Evolutionary conservation across 2,329 filamentous ascomycete species (phyloP).

Genomic region (Talaromyces sp.): DNA sequence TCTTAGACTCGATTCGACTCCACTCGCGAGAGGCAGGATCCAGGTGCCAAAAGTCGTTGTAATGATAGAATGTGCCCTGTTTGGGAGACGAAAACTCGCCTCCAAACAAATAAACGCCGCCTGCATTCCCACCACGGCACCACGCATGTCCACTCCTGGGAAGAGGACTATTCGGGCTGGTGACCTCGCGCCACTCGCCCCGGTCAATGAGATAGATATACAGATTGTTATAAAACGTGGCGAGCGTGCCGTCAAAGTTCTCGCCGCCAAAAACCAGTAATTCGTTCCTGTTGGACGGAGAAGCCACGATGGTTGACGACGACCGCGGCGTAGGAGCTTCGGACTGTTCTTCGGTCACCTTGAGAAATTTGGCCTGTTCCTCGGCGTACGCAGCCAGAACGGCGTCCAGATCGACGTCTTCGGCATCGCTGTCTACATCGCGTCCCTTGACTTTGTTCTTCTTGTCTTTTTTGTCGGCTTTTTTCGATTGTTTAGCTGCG

Average conservation of each 20-base stretch:
- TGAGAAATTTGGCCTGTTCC: conserved; percentile 88
- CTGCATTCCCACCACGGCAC: conserved; percentile 81
- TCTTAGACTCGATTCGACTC: conserved; percentile 75
- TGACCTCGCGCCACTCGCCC: conserved; percentile 87
- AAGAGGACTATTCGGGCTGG: conserved; percentile 82
- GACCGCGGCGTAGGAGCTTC: conserved; percentile 71
- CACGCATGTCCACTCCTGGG: conserved; percentile 91
- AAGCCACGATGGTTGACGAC: conserved; percentile 76
- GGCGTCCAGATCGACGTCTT: conserved; percentile 87
- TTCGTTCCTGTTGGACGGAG: conserved; percentile 79
- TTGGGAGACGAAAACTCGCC: conserved; percentile 84
- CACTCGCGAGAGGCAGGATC: conserved; percentile 82
- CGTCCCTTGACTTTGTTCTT: conserved; percentile 63
- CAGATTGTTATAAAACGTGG: conserved; percentile 63
- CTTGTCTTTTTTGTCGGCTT: conserved; percentile 69
- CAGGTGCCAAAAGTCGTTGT: conserved; percentile 95
- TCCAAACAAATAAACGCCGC: conserved; percentile 85
- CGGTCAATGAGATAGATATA: conserved; percentile 69
- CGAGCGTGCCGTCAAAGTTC: conserved; percentile 87
- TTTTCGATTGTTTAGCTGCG: conserved; percentile 76
- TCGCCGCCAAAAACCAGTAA: conserved; percentile 91
- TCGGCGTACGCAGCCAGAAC: conserved; percentile 90
- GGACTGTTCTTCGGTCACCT: conserved; percentile 75
- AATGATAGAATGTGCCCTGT: conserved; percentile 97
- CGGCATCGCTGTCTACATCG: conserved; percentile 77